Evolutionary conservation across 2,329 filamentous ascomycete species (phyloP), one percentile per base, ranked within the genome.

Genomic region (Fusarium devonianum): DNA sequence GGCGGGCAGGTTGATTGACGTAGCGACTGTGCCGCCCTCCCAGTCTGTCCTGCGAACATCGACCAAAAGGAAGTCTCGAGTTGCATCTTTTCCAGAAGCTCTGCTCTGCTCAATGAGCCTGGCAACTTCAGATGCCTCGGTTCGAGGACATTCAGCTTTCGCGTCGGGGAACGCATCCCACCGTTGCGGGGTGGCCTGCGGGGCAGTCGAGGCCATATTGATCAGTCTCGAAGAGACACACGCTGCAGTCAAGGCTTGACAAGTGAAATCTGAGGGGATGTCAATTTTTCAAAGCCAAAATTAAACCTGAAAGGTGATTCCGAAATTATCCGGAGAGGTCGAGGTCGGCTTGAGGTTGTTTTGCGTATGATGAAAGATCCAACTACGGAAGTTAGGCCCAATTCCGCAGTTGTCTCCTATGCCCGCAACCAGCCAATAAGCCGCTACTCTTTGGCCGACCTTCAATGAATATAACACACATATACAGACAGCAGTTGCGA

Each of bases 21-120:
- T 78, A 7, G 71, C 70, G 44, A 88, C 80, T 0, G 83, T 86
- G 29, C 84, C 85, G 18, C 85, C 85, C 62, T 77, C 75, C 71
- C 77, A 79, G 57, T 84, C 81, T 4, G 69, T 74, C 18, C 79
- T 72, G 13, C 80, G 75, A n/a, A 83, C 75, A 60, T 83, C 80
- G 10, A 83, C 75, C 4, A 82, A 67, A 13, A 81, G 64, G 35
- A 79, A 78, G 7, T 72, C 65, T 18, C 67, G 65, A 0, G 63
- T 59, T 1, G 59, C 61, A 6, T 64, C 60, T 11, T 63, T 44
- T 0, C 49, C 67, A 3, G 66, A 62, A 13, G 68, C 65, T 45
- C 67, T 63, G 6, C 71, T 65, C 22, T 63, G 68, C 42, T 78
- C 72, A 8, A 81, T 70, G 7, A 77, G 60, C 12, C 66, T 56